Base-by-base conservation (phyloP, 768 basidiomycete species). In the Phaeotremella skinneri region DNA sequence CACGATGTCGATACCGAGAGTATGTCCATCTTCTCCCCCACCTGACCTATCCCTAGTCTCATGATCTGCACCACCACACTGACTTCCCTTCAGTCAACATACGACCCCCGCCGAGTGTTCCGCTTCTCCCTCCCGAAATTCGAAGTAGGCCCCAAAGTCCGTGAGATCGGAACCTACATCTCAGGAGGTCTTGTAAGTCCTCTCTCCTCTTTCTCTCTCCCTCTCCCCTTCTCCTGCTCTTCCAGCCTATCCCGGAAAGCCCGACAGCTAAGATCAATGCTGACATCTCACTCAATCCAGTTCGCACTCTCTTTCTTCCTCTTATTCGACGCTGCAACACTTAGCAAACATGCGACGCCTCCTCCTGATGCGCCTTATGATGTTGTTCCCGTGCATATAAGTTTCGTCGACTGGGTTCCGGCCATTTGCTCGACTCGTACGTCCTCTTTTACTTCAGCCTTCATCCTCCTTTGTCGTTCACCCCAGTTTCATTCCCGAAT, bases 321-420 rank as follows among this genome's bases (percentile, higher is more conserved):
- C 2, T 92, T 99, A 79, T 80, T 97, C 56, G 94, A 98, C 69
- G 94, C 96, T 14, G 86, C 87, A 23, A 86, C 97, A 54, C 82
- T 91, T 39, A 96, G 92, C 9, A 85, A 88, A 2, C 90, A 94
- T 68, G 90, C 91, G 0, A 84, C 83, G 54, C 79, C 89, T 0
- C 88, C 90, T 2, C 83, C 83, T 62, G 86, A 84, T 37, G 82
- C 85, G 3, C 87, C 87, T 2, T 82, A 87, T 66, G 81, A 85
- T 52, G 83, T 85, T 0, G 80, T 84, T 1, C 87, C 86, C 7
- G 85, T 88, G 13, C 91, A 91, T 70, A 89, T 99, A 75, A 80
- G 83, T 13, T 96, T 97, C 74, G 85, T 91, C 55, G 96, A 98
- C 81, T 99, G 96, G 96, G 81, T 96, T n/a, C 91, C 94, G 0